These are phyloP conservation scores for Cucurbita moschata DNA, from an alignment of 306 rosid genomes.

Conservation along the genomic window DNA sequence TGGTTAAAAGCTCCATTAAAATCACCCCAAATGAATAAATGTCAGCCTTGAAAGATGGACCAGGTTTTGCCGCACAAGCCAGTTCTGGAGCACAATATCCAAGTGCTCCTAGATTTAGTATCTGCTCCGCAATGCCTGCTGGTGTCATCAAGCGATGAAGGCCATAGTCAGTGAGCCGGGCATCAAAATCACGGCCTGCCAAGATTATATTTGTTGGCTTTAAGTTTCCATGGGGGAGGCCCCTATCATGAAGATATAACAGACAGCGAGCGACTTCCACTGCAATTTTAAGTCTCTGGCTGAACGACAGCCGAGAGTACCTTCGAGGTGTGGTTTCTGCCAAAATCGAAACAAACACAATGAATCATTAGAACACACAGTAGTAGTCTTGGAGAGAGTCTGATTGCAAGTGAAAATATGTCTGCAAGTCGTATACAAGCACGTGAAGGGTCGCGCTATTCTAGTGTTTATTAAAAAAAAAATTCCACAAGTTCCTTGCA, in stretches of 20 bases:
- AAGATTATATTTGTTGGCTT: slow-evolving; percentile 74
- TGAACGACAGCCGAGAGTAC: slow-evolving; percentile 68
- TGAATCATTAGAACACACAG: slow-evolving; percentile 12
- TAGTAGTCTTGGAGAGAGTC: slow-evolving; percentile 2
- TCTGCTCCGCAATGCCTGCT: slow-evolving; percentile 81
- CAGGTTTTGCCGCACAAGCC: slow-evolving; percentile 52
- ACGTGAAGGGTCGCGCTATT: not conserved
- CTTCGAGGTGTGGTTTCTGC: slow-evolving; percentile 90
- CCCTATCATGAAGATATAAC: slow-evolving; percentile 77
- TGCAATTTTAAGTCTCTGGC: slow-evolving; percentile 65
- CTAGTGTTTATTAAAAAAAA: not conserved
- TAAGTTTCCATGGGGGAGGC: slow-evolving; percentile 85
- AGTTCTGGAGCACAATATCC: slow-evolving; percentile 94
- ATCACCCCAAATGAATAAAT: slow-evolving; percentile 90
- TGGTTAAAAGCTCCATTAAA: slow-evolving; percentile 76
- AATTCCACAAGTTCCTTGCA: not conserved
- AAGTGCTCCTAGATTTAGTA: slow-evolving; percentile 84
- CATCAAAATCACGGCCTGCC: slow-evolving; percentile 48
- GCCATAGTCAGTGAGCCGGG: slow-evolving; percentile 62
- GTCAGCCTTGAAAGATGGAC: slow-evolving; percentile 82
- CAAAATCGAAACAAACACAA: slow-evolving; percentile 2
- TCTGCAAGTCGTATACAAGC: not conserved
- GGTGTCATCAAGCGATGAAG: slow-evolving; percentile 90
- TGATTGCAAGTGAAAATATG: slow-evolving; percentile 9
- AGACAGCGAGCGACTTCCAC: slow-evolving; percentile 70